phyloP scores from a whole-genome alignment of 2,329 filamentous ascomycete genomes.

The Fusarium piperis region DNA sequence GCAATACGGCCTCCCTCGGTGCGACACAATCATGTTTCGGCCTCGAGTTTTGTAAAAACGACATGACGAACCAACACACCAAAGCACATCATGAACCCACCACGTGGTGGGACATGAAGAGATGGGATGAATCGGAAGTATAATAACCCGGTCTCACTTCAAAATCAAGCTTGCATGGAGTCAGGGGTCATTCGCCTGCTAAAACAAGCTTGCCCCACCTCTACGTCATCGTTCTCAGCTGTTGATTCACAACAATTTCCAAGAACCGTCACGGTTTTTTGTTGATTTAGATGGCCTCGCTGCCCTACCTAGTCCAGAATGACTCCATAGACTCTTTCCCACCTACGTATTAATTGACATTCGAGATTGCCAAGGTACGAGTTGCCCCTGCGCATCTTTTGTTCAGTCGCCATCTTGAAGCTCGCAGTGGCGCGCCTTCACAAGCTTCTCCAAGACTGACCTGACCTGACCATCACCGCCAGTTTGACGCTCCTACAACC shows the following conservation, averaged over 20 bases:
- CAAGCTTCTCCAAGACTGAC: background rate
- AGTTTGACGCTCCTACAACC: background rate
- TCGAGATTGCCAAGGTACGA: background rate
- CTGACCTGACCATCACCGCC: background rate
- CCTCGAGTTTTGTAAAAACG: no score
- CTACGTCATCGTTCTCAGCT: slow-evolving; percentile 27
- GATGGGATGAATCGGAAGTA: no score
- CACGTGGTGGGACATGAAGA: no score
- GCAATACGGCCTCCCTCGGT: no score
- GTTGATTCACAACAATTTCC: slow-evolving; percentile 31
- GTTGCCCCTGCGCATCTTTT: background rate
- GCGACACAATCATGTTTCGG: no score
- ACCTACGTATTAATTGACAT: slow-evolving; percentile 20
- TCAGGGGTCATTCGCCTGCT: slow-evolving; percentile 13
- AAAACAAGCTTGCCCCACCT: slow-evolving; percentile 28
- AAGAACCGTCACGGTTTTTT: slow-evolving; percentile 1
- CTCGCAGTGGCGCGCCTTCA: slow-evolving; percentile 10
- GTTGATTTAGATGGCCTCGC: slow-evolving; percentile 7
- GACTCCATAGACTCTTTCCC: slow-evolving; percentile 29
- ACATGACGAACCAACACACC: no score
- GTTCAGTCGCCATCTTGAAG: background rate
- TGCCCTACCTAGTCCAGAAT: slow-evolving; percentile 8
- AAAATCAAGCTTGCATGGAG: background rate
- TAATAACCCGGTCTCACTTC: background rate
- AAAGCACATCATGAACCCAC: no score